phyloP scores from a whole-genome alignment of 805 yeast genomes.

The Metschnikowia lunata region DNA sequence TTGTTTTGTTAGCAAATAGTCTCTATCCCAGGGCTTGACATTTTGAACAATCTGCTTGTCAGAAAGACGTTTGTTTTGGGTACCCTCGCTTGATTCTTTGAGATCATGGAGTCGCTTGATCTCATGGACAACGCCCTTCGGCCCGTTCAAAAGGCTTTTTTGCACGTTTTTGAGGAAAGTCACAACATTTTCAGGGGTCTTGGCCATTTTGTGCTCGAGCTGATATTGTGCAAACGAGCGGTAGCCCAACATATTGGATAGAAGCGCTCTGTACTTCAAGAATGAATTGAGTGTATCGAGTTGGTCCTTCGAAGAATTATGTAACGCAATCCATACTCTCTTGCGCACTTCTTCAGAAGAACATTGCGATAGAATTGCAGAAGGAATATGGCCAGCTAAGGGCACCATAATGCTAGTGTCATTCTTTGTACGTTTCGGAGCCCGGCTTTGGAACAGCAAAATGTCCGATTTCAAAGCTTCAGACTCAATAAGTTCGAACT shows the following conservation, averaged over 20 bases:
- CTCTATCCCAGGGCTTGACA: conserved; percentile 91
- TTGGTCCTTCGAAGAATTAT: conserved; percentile 62
- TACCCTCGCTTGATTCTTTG: conserved; percentile 16
- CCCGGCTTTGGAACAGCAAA: conserved; percentile 22
- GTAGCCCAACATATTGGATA: conserved; percentile 73
- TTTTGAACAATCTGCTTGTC: conserved; percentile 40
- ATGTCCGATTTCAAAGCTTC: conserved; percentile 24
- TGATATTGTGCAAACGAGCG: conserved; percentile 73
- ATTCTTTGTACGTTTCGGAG: conserved; percentile 10
- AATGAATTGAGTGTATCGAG: conserved; percentile 54
- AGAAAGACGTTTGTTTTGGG: background rate
- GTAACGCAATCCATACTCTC: conserved; percentile 70
- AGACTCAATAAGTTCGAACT: conserved; percentile 26
- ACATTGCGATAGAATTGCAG: conserved; percentile 57
- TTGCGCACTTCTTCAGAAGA: conserved; percentile 54
- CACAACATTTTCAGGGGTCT: conserved; percentile 67
- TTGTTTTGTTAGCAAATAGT: conserved; percentile 41
- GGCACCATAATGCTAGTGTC: conserved; percentile 22
- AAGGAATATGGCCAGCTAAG: conserved; percentile 57
- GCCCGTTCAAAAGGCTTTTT: conserved; percentile 33
- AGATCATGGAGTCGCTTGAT: conserved; percentile 42
- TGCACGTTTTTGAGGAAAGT: conserved; percentile 63
- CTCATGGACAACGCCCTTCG: conserved; percentile 53
- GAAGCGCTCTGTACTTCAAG: conserved; percentile 58
- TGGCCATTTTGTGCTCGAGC: conserved; percentile 86